These are phyloP conservation scores for Ophioceras dolichostomum DNA, from an alignment of 2,329 filamentous ascomycete genomes.

Conservation along the genomic window DNA sequence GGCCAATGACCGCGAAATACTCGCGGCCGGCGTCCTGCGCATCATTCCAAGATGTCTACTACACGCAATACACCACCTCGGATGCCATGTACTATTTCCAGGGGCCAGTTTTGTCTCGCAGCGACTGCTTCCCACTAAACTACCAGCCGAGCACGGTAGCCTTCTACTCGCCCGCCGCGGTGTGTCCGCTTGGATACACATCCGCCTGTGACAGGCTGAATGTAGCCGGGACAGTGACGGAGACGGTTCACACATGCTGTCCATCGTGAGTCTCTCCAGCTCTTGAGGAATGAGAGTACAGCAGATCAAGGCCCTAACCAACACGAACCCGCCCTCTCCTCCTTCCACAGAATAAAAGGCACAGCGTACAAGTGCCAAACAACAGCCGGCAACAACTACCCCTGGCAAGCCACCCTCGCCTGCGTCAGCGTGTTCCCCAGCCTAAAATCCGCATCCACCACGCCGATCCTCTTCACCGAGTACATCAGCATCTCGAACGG, in stretches of 20 bases:
- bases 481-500: too few species aligned
- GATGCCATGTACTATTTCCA: neutral
- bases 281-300: too few species aligned
- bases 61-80: neutral
- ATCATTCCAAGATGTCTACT: too few species aligned
- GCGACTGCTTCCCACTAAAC: neutral
- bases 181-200: neutral
- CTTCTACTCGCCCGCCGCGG: neutral
- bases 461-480: neutral
- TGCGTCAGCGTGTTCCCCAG: neutral
- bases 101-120: neutral
- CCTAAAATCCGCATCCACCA: too few species aligned
- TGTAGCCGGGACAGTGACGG: neutral
- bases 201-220: neutral
- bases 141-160: neutral
- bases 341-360: neutral
- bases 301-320: too few species aligned
- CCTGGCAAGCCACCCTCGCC: neutral
- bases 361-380: neutral
- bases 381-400: neutral
- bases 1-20: neutral
- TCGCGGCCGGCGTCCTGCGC: neutral
- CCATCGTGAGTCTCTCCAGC: neutral
- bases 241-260: neutral
- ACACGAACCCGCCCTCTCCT: neutral